phyloP scores from a whole-genome alignment of 2,329 filamentous ascomycete species.

The Leptographium radiaticola region DNA sequence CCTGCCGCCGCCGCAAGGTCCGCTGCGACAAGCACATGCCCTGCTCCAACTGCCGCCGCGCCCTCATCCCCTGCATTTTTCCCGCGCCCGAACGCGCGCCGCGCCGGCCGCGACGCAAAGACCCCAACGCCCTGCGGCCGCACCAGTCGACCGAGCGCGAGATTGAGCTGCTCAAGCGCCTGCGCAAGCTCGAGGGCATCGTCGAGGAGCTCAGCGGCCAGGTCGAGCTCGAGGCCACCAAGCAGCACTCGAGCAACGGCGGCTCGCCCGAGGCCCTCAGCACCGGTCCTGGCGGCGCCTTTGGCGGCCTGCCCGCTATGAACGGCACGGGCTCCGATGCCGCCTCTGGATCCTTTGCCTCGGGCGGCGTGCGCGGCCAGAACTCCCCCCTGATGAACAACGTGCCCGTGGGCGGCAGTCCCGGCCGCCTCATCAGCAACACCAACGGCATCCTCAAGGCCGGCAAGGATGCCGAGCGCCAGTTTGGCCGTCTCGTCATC shows the following conservation, averaged over 20 bases:
- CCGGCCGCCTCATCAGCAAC: conserved; percentile 10
- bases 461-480: conserved; percentile 29
- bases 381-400: conserved; percentile 4
- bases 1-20: conserved; percentile 41
- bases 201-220: conserved; percentile 57
- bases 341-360: neutral
- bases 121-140: conserved; percentile 42
- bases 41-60: conserved; percentile 42
- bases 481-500: conserved; percentile 56
- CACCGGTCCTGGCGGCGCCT: neutral
- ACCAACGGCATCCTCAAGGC: conserved; percentile 5
- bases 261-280: conserved; percentile 24
- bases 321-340: neutral
- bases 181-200: conserved; percentile 63
- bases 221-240: conserved; percentile 40
- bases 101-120: conserved; percentile 45
- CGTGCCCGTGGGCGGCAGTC: conserved; percentile 1
- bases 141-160: conserved; percentile 49
- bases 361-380: conserved; percentile 2
- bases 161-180: conserved; percentile 56
- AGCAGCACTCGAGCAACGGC: conserved; percentile 19
- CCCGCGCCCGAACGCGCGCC: conserved; percentile 36
- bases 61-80: conserved; percentile 36
- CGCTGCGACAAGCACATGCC: conserved; percentile 43
- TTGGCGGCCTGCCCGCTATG: neutral